Evolutionary conservation across 2,329 filamentous ascomycete species (phyloP), one percentile per base, ranked within the genome.

Genomic region (Hypoxylon sp.): DNA sequence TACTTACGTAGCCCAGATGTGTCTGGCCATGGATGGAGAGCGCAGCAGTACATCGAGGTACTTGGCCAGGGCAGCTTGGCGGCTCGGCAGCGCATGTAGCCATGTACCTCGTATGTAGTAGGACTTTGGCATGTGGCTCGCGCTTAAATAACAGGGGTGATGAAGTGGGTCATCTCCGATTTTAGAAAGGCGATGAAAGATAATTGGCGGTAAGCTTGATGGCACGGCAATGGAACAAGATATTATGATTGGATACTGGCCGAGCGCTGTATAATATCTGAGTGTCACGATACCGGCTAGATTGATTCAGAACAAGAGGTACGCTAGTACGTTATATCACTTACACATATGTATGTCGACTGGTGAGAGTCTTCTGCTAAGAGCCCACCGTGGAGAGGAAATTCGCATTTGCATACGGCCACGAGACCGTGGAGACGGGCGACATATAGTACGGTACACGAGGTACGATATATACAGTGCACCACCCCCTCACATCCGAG

Each of bases 151-250:
- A 52, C 60, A 60, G 48, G 60, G 60, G 49, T 63, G 3, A 31
- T 54, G 13, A 57, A 60, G 57, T n/a, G 53, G 57, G 45, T 15
- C 60, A 60, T 63, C 49, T 51, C 56, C 60, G 49, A 23, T 63
- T 63, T 40, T 43, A 63, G 60, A 63, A 58, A 58, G 49, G 38
- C 17, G 43, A 24, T 51, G 21, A 51, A 55, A 57, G 49, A 49
- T 52, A 26, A 63, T 60, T 63, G 60, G 60, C 60, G 60, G 60
- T 50, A 35, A 53, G 50, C 43, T 27, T 11, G 37, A 42, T 48
- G 20, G 38, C 8, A 49, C 24, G 24, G 40, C 10, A 33, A 26
- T 20, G n/a, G 31, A 17, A 53, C 48, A 23, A 21, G 11, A 40
- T 11, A 9, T 3, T 40, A 11, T 33, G 21, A 62, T 62, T 62